Evolutionary conservation across 306 rosid genomes (phyloP), one percentile per base, ranked within the genome.

Genomic region (Cucurbita maxima): DNA sequence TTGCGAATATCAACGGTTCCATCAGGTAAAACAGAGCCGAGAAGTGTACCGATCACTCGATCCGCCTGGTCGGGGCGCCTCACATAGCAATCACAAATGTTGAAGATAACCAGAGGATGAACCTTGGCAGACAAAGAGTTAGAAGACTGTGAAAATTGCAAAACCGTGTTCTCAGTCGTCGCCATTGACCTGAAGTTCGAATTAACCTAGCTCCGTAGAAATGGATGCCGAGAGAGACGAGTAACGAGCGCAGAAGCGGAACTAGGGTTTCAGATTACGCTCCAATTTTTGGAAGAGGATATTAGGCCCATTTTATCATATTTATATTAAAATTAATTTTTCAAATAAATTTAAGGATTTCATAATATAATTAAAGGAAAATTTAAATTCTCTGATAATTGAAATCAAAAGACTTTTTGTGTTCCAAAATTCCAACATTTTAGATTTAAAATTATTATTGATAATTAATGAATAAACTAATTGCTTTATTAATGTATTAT

Each of bases 41-140:
- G 96, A 20, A 92, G 98, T 6, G 96, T 92, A 45, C 98, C 96
- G 72, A 92, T 92, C 57, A 92, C 98, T 52, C 98, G 91, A 72
- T 92, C 93, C 8, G 96, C 89, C 77, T 87, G 96, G 85, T 90
- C 98, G 13, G 96, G 91, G 54, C 96, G 98, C 9, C 98, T 82
- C 41, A 90, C 96, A 58, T 77, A 90, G 77, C 96, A 92, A 58
- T 92, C 98, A 76, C 90, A 90, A 72, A 92, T 87, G 89, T 90
- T 92, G 86, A 90, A 90, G 59, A 92, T 67, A 19, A 92, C 98
- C 0, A 90, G 87, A 75, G 96, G 96, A 14, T 92, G 96, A 36
- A 88, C 91, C 90, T 81, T 90, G 0, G 96, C 92, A 2, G 91
- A 80, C 69, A 90, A 72, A 59, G 85, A 81, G 72, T 74, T 74